Conservation (phyloP, 2,329 filamentous ascomycete species). For the Emergomyces pasteurianus region DNA sequence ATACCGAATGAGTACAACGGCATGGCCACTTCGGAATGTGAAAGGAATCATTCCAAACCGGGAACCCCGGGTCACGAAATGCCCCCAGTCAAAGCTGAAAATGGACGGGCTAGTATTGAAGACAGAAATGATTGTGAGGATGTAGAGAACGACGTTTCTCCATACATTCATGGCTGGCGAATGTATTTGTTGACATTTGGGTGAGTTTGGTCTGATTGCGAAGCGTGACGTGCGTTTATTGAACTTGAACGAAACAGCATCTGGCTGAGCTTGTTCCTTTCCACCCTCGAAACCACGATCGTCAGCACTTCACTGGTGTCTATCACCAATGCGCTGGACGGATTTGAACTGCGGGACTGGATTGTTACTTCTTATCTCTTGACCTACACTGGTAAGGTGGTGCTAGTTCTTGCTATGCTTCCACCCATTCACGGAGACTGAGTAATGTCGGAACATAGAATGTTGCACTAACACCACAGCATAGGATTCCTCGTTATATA, state of each 20-base stretch:
- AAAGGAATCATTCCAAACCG: background rate
- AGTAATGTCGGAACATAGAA: background rate
- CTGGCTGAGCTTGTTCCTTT: conserved; percentile 29
- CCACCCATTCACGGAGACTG: background rate
- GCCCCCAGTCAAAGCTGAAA: background rate
- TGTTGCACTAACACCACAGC: background rate
- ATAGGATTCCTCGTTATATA: conserved; percentile 32
- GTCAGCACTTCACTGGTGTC: conserved; percentile 41
- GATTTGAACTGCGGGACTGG: conserved; percentile 31
- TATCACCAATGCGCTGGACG: conserved; percentile 30
- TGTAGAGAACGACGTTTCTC: background rate
- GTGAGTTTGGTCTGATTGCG: background rate
- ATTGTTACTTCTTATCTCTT: conserved; percentile 39
- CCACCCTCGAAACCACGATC: conserved; percentile 39
- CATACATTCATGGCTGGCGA: background rate
- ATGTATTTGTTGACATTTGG: background rate
- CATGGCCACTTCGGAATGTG: background rate
- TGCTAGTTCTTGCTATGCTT: background rate
- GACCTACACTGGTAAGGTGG: conserved; percentile 33
- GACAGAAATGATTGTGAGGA: background rate
- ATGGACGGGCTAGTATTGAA: background rate
- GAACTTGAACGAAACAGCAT: conserved; percentile 7
- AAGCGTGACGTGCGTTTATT: no score
- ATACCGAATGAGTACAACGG: background rate
- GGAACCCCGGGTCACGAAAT: background rate